phyloP scores from a whole-genome alignment of 345 rosid species.

The Lenwebbia sp. region DNA sequence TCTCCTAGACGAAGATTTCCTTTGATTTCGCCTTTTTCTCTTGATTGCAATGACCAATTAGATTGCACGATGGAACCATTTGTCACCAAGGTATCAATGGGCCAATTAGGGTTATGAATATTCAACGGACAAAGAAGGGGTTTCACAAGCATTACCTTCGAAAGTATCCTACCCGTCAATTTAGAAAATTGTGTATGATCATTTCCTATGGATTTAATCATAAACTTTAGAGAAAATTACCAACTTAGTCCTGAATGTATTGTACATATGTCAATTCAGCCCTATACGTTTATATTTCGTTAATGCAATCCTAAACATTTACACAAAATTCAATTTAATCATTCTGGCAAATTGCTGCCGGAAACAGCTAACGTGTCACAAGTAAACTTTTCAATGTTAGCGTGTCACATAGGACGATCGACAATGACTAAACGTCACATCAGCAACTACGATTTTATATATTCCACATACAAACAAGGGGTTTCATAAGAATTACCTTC shows the following conservation, averaged over 20 bases:
- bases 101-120: background rate
- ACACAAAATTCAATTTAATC: background rate
- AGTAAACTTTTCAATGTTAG: background rate
- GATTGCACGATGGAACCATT: background rate
- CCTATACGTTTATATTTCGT: no score
- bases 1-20: background rate
- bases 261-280: background rate
- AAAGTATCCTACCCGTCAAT: background rate
- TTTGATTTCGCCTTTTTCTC: background rate
- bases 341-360: background rate
- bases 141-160: background rate
- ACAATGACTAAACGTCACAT: background rate
- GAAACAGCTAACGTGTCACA: background rate
- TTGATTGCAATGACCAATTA: background rate
- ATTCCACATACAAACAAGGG: background rate
- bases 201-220: background rate
- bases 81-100: background rate
- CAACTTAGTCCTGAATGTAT: background rate
- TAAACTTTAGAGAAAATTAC: background rate
- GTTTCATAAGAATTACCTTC: background rate
- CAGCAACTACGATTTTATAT: background rate
- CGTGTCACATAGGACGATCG: background rate
- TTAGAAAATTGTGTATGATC: background rate
- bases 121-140: background rate
- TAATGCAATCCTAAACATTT: background rate